These are phyloP conservation scores for Quercus cerris DNA, from an alignment of 306 rosid genomes.

Conservation along the genomic window DNA sequence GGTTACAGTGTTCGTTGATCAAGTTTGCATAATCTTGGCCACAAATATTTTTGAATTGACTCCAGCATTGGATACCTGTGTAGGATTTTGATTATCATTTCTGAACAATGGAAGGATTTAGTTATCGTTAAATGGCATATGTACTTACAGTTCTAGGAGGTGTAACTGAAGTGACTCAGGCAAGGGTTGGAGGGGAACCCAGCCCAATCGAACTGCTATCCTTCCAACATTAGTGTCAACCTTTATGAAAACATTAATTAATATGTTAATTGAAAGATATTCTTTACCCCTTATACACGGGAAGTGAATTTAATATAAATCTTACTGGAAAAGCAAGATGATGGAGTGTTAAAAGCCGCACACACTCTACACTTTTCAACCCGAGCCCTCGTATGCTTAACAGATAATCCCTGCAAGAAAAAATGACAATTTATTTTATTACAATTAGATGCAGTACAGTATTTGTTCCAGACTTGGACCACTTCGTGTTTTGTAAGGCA, in stretches of 20 bases:
- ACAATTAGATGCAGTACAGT: slow-evolving; percentile 13
- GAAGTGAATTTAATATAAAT: slow-evolving; percentile 17
- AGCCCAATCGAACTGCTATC: slow-evolving; percentile 95
- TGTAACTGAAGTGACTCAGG: slow-evolving; percentile 89
- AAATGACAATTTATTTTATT: background rate
- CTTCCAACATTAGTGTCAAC: slow-evolving; percentile 99
- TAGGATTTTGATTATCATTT: slow-evolving; percentile 32
- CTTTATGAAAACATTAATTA: slow-evolving; percentile 35
- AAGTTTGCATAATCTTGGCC: slow-evolving; percentile 98
- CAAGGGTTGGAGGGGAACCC: slow-evolving; percentile 97
- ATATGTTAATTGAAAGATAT: slow-evolving; percentile 22
- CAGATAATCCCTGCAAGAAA: slow-evolving; percentile 70
- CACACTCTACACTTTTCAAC: slow-evolving; percentile 93
- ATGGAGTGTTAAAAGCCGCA: slow-evolving; percentile 89
- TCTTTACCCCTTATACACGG: slow-evolving; percentile 14
- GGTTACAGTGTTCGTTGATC: slow-evolving; percentile 88
- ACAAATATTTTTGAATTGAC: slow-evolving; percentile 84
- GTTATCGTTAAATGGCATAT: slow-evolving; percentile 2
- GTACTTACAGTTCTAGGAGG: slow-evolving; percentile 79
- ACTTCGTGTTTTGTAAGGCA: slow-evolving; percentile 6
- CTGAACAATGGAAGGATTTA: background rate
- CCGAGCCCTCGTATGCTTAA: slow-evolving; percentile 86
- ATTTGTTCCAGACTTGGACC: slow-evolving; percentile 3
- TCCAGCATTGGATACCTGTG: slow-evolving; percentile 91
- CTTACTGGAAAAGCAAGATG: slow-evolving; percentile 96